Evolutionary conservation across 306 rosid genomes (phyloP), one percentile per base, ranked within the genome.

Genomic region (Acacia acuminata): DNA sequence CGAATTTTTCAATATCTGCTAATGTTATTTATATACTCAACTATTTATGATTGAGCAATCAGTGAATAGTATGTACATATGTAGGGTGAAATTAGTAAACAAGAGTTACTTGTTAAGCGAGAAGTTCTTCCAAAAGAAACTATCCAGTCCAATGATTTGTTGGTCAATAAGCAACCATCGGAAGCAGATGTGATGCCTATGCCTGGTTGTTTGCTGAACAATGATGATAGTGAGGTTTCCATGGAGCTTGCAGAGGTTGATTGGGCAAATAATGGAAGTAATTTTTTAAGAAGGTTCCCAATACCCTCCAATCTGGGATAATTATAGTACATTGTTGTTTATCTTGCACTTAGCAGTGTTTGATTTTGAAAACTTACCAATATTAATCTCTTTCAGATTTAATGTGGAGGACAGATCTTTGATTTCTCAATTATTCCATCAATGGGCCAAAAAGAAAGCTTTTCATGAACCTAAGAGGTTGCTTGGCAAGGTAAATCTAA

Each of bases 381-480:
- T 85, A 32, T 76, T 42, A 82, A 66, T 82, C 48, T 74, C 68
- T 84, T 77, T 53, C 83, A 95, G 99, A 87, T 95, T 95, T 79
- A 27, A 77, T 77, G 94, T 91, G 25, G 96, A 95, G 55, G 91
- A 92, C 32, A 92, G 98, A 87, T 88, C 96, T 78, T 78, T 88
- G 77, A 84, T 95, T 77, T 93, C 99, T 58, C 96, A 93, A 56
- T 63, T 95, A 84, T 95, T 95, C 82, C 94, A 92, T 85, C 92
- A 93, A 77, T 95, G 99, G 98, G 96, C 99, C 67, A 95, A 91
- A 85, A 95, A 90, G 88, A 90, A 88, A 90, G 99, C 98, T 81
- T 95, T 95, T 91, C 96, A 95, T 85, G 92, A 93, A 84, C 97
- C 96, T 40, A 92, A 90, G 88, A 92, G 98, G 90, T 84, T 95